These are phyloP conservation scores for sweet orange (Citrus sinensis) DNA, from an alignment of 345 rosid genomes.

Conservation along the genomic window DNA sequence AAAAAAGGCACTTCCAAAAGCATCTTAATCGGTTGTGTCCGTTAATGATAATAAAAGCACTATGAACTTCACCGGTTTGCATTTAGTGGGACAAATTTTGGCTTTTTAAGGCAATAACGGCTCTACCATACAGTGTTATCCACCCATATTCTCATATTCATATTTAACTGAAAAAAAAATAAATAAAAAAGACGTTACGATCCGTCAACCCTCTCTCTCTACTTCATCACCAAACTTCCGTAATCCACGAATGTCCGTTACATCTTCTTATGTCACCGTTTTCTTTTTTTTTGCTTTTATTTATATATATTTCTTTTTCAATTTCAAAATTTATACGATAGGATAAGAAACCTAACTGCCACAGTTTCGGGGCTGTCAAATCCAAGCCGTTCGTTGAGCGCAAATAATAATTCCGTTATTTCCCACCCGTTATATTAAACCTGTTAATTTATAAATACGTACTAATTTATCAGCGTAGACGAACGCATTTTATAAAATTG, in stretches of 20 bases:
- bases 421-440: not conserved
- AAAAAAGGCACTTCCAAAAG: not conserved
- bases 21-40: not conserved
- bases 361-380: constrained; percentile 2
- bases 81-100: not conserved
- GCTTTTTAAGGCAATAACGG: not conserved
- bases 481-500: too few relatives aligned
- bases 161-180: not conserved
- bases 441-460: not conserved
- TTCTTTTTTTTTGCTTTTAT: not conserved
- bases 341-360: constrained; percentile 8
- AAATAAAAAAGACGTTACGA: not conserved
- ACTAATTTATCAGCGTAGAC: too few relatives aligned
- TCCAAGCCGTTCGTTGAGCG: not conserved
- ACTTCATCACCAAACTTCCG: constrained; percentile 1
- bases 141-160: too few relatives aligned
- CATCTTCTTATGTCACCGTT: not conserved
- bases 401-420: not conserved
- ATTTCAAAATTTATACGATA: not conserved
- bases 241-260: constrained; percentile 15
- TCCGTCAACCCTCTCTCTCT: not conserved
- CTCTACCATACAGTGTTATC: not conserved
- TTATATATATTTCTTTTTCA: not conserved
- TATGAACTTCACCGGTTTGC: not conserved
- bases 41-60: not conserved